Percentiles rank a stretch among this genome's conserved stretches.
These are phyloP conservation scores for Thielaviopsis populi DNA, from an alignment of 2,329 filamentous ascomycete genomes.

Conservation along the genomic window DNA sequence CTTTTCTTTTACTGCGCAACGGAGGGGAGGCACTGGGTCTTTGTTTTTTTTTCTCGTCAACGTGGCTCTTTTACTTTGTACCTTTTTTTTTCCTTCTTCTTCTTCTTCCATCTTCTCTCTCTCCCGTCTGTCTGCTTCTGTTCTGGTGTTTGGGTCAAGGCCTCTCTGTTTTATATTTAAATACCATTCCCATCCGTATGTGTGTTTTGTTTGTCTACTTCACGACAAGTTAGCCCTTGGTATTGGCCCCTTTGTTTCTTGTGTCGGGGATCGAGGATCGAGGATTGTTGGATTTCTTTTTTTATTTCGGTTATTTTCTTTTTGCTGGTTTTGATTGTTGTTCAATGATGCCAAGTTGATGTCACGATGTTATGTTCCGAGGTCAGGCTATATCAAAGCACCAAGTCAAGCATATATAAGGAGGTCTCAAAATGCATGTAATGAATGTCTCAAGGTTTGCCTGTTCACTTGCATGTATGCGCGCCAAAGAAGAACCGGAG, in stretches of 20 bases:
- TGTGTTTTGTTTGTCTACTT: not conserved
- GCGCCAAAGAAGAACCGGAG: not conserved
- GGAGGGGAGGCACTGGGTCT: not conserved
- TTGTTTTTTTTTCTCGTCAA: not conserved
- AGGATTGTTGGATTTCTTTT: not conserved
- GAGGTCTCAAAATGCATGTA: not conserved
- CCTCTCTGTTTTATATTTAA: not conserved
- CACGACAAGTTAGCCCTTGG: not conserved
- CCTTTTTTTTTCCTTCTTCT: not conserved
- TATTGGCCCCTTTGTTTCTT: too few species aligned
- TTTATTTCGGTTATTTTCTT: not conserved
- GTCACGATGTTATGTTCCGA: not conserved
- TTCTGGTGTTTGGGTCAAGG: not conserved
- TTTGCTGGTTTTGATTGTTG: conserved; percentile 1
- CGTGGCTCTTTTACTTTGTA: too few species aligned
- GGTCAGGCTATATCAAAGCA: not conserved
- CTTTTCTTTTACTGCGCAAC: not conserved
- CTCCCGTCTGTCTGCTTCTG: not conserved
- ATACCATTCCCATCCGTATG: not conserved
- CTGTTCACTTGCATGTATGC: not conserved
- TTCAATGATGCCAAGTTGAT: not conserved
- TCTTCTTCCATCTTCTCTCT: not conserved
- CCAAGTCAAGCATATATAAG: not conserved
- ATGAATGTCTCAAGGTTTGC: not conserved
- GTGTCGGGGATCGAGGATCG: too few species aligned